phyloP scores from a whole-genome alignment of 768 basidiomycete genomes.

The Rhodotorula toruloides region DNA sequence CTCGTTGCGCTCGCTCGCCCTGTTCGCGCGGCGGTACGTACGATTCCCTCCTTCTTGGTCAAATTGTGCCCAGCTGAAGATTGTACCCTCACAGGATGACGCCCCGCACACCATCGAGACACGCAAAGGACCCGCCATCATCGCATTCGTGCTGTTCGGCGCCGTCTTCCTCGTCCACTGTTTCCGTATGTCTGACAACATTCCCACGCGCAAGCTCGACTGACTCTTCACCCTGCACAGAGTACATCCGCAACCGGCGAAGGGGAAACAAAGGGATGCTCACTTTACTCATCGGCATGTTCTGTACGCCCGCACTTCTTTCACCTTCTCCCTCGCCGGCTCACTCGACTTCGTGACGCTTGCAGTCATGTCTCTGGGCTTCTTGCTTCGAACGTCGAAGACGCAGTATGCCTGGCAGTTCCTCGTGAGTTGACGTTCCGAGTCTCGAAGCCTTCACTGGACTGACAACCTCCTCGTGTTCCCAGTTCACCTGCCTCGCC shows the following conservation, averaged over 20 bases:
- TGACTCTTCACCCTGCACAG: too few relatives aligned
- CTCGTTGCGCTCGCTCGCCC: too few relatives aligned
- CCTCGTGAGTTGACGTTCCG: conserved; percentile 42
- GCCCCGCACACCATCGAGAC: not conserved
- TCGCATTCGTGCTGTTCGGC: conserved; percentile 12
- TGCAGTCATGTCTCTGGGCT: conserved; percentile 57
- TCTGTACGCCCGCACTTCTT: conserved; percentile 48
- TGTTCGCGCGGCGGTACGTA: too few relatives aligned
- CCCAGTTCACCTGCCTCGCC: conserved; percentile 51
- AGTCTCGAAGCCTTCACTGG: conserved; percentile 54
- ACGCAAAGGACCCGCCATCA: not conserved
- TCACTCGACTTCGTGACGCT: not conserved
- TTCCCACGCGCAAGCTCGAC: too few relatives aligned
- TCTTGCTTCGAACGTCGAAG: conserved; percentile 57
- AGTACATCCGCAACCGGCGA: not conserved
- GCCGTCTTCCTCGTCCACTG: not conserved
- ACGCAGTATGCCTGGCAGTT: conserved; percentile 57
- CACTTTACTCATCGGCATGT: conserved; percentile 59
- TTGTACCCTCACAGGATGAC: too few relatives aligned
- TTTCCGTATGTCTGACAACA: not conserved
- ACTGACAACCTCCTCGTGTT: conserved; percentile 49
- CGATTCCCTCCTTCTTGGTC: too few relatives aligned
- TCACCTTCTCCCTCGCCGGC: not conserved
- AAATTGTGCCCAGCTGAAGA: too few relatives aligned
- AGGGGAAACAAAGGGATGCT: conserved; percentile 57